Base-by-base conservation (phyloP, 306 rosid genomes). In the Ceratonia siliqua region DNA sequence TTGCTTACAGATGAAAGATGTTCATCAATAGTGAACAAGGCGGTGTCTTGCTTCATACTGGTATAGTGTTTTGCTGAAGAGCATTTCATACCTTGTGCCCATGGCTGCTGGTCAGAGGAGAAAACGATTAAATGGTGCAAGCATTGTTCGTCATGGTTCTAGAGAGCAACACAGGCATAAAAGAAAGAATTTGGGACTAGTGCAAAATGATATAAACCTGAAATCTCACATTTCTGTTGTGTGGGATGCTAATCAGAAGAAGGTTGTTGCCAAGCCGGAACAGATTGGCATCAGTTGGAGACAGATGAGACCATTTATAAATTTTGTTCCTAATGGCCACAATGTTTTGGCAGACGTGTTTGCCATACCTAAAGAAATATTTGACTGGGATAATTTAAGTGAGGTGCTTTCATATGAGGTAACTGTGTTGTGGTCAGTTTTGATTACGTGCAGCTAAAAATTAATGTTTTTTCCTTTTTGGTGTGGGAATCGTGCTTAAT, bases 31-130 rank as follows among this genome's bases (percentile, higher is more conserved):
- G 74, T 56, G 74, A 65, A 30, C 62, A 79, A 75, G 79, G 42
- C 21, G 57, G 25, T 43, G 50, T 56, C 72, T 81, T 72, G 65
- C 68, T 73, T 25, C 68, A 62, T 79, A 63, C 68, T 35, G 54
- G n/a, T 76, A 25, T 76, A 62, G 78, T 77, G 52, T 30, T 52
- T 65, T 63, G 38, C 82, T 68, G 78, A 77, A 75, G 48, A 45
- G 75, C 52, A 48, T 74, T 82, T 32, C 61, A 69, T 54, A 10
- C 61, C 72, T 48, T 35, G 73, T 79, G 58, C 46, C 59, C 59
- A 94, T 94, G 99, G 98, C 92, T 63, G 95, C 99, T 79, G 94
- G 92, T 83, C 99, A 94, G 63, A 76, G 83, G 82, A 90, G 93
- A 79, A 94, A 94, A 81, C 91, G 95, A 58, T 63, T 89, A 77